Evolutionary conservation across 768 basidiomycete genomes (phyloP).

Genomic region (Agrocybe praecox): DNA sequence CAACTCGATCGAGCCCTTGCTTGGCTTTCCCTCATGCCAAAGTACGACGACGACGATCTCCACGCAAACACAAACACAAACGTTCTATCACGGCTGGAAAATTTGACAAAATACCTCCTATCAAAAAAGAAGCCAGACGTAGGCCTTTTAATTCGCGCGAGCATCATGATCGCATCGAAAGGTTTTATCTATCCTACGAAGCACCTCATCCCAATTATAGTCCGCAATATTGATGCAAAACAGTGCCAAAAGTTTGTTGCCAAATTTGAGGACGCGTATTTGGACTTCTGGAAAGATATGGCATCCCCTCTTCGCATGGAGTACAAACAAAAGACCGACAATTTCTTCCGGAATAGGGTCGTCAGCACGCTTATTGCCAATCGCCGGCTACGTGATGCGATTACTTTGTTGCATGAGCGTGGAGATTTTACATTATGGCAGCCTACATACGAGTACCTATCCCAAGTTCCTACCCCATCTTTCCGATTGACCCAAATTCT

Average conservation of each 20-base stretch:
- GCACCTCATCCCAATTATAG: conserved; percentile 37
- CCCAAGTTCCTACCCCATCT: not conserved
- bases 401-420: not conserved
- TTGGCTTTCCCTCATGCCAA: conserved; percentile 40
- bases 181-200: conserved; percentile 29
- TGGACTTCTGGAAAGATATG: no score
- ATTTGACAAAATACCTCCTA: not conserved
- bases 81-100: not conserved
- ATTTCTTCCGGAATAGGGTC: not conserved
- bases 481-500: not conserved
- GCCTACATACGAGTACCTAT: not conserved
- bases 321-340: no score
- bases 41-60: conserved; percentile 5
- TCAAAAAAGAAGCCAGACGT: not conserved
- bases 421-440: not conserved
- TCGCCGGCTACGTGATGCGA: not conserved
- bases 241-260: conserved; percentile 41
- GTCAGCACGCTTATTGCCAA: not conserved
- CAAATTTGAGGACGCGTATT: conserved; percentile 24
- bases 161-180: conserved; percentile 38
- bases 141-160: conserved; percentile 28
- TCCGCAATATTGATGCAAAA: conserved; percentile 41
- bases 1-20: conserved; percentile 19
- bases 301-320: not conserved
- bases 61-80: not conserved